These are phyloP conservation scores for Hansenula lynferdii DNA, from an alignment of 1,139 yeast species.

Conservation along the genomic window DNA sequence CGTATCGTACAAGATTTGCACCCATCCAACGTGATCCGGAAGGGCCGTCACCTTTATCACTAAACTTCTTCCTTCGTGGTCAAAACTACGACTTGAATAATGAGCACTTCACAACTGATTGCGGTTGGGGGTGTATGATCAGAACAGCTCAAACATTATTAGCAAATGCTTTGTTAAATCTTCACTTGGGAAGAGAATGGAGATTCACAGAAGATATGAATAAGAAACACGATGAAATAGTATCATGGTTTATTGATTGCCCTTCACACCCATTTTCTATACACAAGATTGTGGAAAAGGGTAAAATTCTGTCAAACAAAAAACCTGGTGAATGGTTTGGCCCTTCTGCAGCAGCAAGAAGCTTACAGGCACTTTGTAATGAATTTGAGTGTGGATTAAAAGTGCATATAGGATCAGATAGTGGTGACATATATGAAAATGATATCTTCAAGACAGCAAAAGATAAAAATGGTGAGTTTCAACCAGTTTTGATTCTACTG, in stretches of 20 bases:
- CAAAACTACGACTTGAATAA: conserved; percentile 29
- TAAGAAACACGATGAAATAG: conserved; percentile 34
- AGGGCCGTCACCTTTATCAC: conserved; percentile 74
- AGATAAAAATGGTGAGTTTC: conserved; percentile 22
- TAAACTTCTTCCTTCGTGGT: conserved; percentile 44
- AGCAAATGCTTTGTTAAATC: conserved; percentile 63
- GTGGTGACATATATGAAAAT: conserved; percentile 74
- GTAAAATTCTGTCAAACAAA: conserved; percentile 56
- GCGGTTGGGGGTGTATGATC: conserved; percentile 99
- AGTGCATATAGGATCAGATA: conserved; percentile 61
- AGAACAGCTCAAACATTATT: conserved; percentile 88
- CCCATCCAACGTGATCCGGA: conserved; percentile 55
- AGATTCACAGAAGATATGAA: conserved; percentile 20
- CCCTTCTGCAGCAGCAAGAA: conserved; percentile 83
- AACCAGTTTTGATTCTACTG: conserved; percentile 57
- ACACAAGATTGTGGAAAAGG: conserved; percentile 80
- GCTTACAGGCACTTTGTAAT: conserved; percentile 50
- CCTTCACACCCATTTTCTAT: conserved; percentile 68
- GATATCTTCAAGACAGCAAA: conserved; percentile 31
- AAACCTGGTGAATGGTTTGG: conserved; percentile 99
- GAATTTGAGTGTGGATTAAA: conserved; percentile 33
- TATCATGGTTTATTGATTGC: conserved; percentile 64
- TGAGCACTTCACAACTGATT: conserved; percentile 77
- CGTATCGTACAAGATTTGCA: conserved; percentile 79
- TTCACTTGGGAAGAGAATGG: conserved; percentile 47